A percentile compares a stretch with the other conserved stretches of the same genome.
These are phyloP conservation scores for Neospora caninum DNA, from an alignment of 169 alveolate species.

Conservation along the genomic window DNA sequence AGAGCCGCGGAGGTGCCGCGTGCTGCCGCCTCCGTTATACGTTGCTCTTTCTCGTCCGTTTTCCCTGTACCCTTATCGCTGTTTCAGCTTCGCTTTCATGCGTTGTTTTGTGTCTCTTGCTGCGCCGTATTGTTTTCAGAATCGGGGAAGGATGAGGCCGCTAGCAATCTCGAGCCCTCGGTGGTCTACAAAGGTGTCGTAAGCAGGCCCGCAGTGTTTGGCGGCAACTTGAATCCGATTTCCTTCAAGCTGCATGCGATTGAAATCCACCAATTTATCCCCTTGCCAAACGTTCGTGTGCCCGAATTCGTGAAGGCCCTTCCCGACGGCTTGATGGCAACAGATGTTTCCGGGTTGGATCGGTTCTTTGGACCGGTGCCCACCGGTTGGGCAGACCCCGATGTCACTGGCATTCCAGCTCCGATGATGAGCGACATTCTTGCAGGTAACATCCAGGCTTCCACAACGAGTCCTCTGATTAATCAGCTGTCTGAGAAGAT, in stretches of 20 bases:
- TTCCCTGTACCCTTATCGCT: too few species aligned
- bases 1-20: too few species aligned
- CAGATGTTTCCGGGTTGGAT: constrained; percentile 77
- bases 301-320: constrained; percentile 82
- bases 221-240: constrained; percentile 79
- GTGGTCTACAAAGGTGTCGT: constrained; percentile 78
- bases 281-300: constrained; percentile 80
- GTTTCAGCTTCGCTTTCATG: too few species aligned
- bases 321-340: constrained; percentile 69
- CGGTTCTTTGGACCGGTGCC: constrained; percentile 79
- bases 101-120: not conserved
- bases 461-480: constrained; percentile 64
- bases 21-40: too few species aligned
- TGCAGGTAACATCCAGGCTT: constrained; percentile 78
- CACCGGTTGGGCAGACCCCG: constrained; percentile 85
- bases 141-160: not conserved
- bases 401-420: constrained; percentile 86
- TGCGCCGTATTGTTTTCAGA: not conserved
- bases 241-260: constrained; percentile 87
- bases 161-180: constrained; percentile 72
- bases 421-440: constrained; percentile 86
- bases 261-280: constrained; percentile 87
- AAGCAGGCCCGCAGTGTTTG: constrained; percentile 78
- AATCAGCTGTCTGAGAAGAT: constrained; percentile 63
- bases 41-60: too few species aligned